Evolutionary conservation across 768 basidiomycete genomes (phyloP).

Genomic region (Tylopilus plumbeoviolaceoides): DNA sequence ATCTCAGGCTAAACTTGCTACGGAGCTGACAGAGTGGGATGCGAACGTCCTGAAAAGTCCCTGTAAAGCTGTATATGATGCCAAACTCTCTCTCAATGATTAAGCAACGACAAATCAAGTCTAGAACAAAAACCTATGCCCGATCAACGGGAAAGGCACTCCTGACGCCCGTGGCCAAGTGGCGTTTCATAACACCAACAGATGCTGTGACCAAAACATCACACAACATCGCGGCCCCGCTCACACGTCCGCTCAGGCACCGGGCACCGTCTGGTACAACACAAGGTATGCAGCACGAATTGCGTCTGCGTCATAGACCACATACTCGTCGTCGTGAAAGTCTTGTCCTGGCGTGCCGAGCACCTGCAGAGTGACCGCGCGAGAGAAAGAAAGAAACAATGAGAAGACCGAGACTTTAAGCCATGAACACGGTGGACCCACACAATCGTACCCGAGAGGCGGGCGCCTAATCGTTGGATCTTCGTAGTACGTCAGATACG

Average conservation of each 20-base stretch:
- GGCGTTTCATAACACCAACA: not conserved
- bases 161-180: not conserved
- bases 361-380: conserved; percentile 12
- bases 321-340: conserved; percentile 22
- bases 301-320: conserved; percentile 24
- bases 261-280: conserved; percentile 11
- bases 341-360: conserved; percentile 6
- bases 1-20: too few relatives aligned
- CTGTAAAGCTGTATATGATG: not conserved
- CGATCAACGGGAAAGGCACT: not conserved
- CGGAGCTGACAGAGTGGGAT: too few relatives aligned
- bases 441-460: conserved; percentile 20
- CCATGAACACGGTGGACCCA: conserved; percentile 3
- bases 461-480: conserved; percentile 10
- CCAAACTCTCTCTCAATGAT: not conserved
- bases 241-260: not conserved
- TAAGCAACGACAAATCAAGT: not conserved
- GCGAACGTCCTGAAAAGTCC: too few relatives aligned
- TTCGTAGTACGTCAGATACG: conserved; percentile 5
- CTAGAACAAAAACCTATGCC: not conserved
- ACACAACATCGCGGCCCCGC: not conserved
- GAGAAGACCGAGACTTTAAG: not conserved
- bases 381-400: not conserved
- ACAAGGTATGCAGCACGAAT: conserved; percentile 25
- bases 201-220: too few relatives aligned